A percentile compares a stretch with the other conserved stretches of the same genome.
phyloP scores from a whole-genome alignment of 1,284 basidiomycete species.

The Pterula multifida region DNA sequence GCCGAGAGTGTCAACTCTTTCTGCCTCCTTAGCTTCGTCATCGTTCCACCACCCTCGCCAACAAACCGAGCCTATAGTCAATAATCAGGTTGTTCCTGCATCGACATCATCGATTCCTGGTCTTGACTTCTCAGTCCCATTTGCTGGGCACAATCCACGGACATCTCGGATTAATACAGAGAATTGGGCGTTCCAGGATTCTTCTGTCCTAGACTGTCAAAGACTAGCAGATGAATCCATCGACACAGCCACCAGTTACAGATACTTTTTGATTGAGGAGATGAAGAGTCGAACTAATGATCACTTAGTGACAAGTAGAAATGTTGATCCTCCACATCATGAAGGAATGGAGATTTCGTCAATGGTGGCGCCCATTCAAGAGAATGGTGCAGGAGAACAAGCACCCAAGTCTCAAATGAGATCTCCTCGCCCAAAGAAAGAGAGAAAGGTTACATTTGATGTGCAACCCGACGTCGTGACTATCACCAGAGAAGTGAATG shows the following conservation, averaged over 20 bases:
- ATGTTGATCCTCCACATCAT: slow-evolving; percentile 7
- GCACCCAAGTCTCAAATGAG: slow-evolving; percentile 12
- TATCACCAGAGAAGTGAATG: slow-evolving; percentile 25
- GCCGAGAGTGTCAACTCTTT: slow-evolving; percentile 47
- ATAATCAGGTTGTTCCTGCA: slow-evolving; percentile 7
- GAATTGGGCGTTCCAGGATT: slow-evolving; percentile 21
- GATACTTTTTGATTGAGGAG: slow-evolving; percentile 48
- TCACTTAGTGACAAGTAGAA: slow-evolving; percentile 13
- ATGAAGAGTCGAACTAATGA: slow-evolving; percentile 24
- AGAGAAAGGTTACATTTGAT: slow-evolving; percentile 65
- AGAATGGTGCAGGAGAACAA: slow-evolving; percentile 10
- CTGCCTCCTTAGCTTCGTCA: slow-evolving; percentile 53
- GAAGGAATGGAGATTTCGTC: slow-evolving; percentile 6
- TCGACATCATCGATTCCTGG: slow-evolving; percentile 19
- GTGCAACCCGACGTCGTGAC: slow-evolving; percentile 42
- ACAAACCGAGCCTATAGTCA: slow-evolving; percentile 15
- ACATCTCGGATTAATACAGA: slow-evolving; percentile 20
- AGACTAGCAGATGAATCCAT: slow-evolving; percentile 36
- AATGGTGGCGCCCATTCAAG: neutral
- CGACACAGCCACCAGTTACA: slow-evolving; percentile 58
- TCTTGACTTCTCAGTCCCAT: slow-evolving; percentile 18
- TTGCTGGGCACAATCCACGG: slow-evolving; percentile 18
- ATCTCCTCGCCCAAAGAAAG: slow-evolving; percentile 30
- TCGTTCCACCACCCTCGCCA: slow-evolving; percentile 38
- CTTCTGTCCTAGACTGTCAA: slow-evolving; percentile 39